Evolutionary conservation across 129 eudicot species (phyloP).

Genomic region (Pseudognaphalium luteoalbum): DNA sequence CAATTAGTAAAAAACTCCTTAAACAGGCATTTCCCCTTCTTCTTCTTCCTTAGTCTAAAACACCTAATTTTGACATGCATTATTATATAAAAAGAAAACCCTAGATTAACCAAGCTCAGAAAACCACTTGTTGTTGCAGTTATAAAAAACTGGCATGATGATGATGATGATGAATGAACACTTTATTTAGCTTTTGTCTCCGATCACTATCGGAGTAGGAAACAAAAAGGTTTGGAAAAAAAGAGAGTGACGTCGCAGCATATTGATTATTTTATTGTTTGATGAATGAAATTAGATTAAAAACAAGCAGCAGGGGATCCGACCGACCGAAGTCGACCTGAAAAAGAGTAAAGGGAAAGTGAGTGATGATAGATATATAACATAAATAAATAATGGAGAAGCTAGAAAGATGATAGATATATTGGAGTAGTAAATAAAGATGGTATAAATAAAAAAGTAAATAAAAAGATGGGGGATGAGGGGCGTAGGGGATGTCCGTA

Average conservation of each 20-base stretch:
- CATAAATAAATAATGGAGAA: neutral
- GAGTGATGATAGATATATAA: neutral
- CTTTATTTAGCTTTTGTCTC: constrained; percentile 17
- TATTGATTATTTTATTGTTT: no score
- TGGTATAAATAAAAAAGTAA: neutral
- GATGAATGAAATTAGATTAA: neutral
- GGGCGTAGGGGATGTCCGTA: constrained; percentile 41
- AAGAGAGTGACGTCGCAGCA: constrained; percentile 9
- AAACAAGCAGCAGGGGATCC: constrained; percentile 36
- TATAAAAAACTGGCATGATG: constrained; percentile 27
- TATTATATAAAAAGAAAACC: neutral
- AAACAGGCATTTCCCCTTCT: neutral
- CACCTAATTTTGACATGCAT: constrained; percentile 25
- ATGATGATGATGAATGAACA: neutral
- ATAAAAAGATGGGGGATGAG: constrained; percentile 12
- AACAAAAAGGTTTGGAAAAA: neutral
- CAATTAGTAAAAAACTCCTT: constrained; percentile 7
- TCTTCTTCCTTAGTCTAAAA: constrained; percentile 25
- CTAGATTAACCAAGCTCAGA: constrained; percentile 19
- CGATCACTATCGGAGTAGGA: constrained; percentile 26
- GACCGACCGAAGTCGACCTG: constrained; percentile 33
- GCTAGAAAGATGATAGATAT: no score
- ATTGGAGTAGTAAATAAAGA: neutral
- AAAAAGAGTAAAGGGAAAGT: constrained; percentile 21
- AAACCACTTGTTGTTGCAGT: constrained; percentile 23